Conservation (phyloP, 305 asterid species). For the Plantago rigida region DNA sequence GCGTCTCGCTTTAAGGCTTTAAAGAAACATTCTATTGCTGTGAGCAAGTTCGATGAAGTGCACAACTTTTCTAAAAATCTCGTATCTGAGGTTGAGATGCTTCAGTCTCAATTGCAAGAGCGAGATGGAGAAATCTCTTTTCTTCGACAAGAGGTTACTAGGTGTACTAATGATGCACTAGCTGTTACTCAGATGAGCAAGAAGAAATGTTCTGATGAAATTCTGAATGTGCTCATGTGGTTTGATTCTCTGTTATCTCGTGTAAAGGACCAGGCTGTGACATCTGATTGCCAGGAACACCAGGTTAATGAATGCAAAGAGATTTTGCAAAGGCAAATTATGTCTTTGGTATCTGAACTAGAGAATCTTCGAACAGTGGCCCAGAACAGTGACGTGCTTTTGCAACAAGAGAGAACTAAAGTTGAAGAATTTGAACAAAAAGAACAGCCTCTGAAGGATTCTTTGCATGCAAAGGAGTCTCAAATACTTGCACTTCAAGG, state of each 20-base stretch:
- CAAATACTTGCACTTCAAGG: slow-evolving; percentile 51
- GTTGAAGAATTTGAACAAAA: slow-evolving; percentile 58
- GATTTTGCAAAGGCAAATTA: slow-evolving; percentile 52
- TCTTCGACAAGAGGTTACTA: slow-evolving; percentile 92
- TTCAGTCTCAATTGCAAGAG: slow-evolving; percentile 84
- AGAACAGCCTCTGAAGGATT: slow-evolving; percentile 54
- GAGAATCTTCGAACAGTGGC: slow-evolving; percentile 62
- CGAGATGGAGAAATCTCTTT: slow-evolving; percentile 87
- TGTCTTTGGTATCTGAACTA: slow-evolving; percentile 62
- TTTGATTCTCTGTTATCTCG: slow-evolving; percentile 54
- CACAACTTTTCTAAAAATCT: slow-evolving; percentile 75
- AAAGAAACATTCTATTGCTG: slow-evolving; percentile 89
- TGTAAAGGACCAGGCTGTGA: slow-evolving; percentile 36
- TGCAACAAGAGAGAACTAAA: slow-evolving; percentile 68
- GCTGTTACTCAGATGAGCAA: slow-evolving; percentile 58
- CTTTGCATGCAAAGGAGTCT: slow-evolving; percentile 66
- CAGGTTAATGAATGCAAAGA: slow-evolving; percentile 45
- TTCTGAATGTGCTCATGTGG: slow-evolving; percentile 60
- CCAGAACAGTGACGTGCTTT: slow-evolving; percentile 44
- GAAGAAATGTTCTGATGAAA: slow-evolving; percentile 59
- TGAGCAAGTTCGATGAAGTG: slow-evolving; percentile 90
- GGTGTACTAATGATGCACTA: slow-evolving; percentile 82
- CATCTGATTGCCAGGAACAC: slow-evolving; percentile 35
- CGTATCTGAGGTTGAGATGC: slow-evolving; percentile 89
- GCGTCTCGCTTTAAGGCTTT: slow-evolving; percentile 78